Evolutionary conservation across 2,329 filamentous ascomycete species (phyloP), one percentile per base, ranked within the genome.

Genomic region (Cryphonectria carpinicola): DNA sequence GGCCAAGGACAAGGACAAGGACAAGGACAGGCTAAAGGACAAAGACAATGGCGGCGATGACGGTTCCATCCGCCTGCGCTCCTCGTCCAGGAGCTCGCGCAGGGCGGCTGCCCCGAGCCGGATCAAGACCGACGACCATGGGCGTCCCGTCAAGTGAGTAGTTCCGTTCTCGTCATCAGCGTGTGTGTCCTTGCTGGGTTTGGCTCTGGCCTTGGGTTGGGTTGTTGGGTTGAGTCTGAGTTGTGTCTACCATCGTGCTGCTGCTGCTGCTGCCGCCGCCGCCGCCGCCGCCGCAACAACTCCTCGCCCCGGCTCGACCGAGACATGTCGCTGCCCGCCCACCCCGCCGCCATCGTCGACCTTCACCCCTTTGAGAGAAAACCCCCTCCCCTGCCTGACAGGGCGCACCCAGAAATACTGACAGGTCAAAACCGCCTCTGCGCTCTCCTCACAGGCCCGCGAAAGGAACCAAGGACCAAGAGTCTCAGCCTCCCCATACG

Each of bases 101-200:
- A 75, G 81, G 71, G 81, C 81, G 74, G 81, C 81, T 14, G 83
- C 81, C 73, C 66, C 66, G 3, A 84, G 81, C 76, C 83, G 85
- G 68, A 84, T 91, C 75, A 87, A 86, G 79, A 89, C 86, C 2
- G 84, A 87, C 77, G 86, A 87, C 75, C 81, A 81, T 77, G 81
- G 79, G 70, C 83, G 84, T 72, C 78, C 81, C 70, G 76, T 79
- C 69, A 79, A 78, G 81, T 83, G 72, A 78, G 81, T 79, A 64
- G 71, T 60, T 66, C 72, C 78, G 28, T 63, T 68, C 66, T 72
- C 65, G 71, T 66, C 66, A 54, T 25, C 58, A 35, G n/a, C 8
- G 3, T 3, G 56, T 17, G 28, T 39, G 10, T 39, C 8, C 32
- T 46, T 66, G 37, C 37, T 58, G 68, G 43, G 46, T 22, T 49